Conservation (phyloP, 2,329 filamentous ascomycete genomes). For the Ophiostoma quercus region DNA sequence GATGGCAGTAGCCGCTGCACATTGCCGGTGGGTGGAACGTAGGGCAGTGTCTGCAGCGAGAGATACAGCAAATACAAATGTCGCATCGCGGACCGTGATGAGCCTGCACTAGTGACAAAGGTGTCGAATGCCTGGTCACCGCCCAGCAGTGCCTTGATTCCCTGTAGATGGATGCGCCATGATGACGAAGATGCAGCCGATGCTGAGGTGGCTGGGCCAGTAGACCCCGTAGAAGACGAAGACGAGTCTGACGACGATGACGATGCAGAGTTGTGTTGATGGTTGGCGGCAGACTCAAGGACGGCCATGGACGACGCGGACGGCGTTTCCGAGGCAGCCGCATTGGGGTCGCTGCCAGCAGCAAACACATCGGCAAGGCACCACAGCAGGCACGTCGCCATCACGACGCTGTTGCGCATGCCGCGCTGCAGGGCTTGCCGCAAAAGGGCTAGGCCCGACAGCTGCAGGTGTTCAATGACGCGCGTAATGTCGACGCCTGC, state of each 20-base stretch:
- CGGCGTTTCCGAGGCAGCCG: neutral
- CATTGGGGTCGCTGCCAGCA: neutral
- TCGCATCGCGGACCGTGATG: conserved; percentile 20
- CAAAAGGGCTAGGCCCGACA: conserved; percentile 21
- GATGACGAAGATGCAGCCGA: conserved; percentile 11
- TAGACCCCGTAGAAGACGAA: neutral
- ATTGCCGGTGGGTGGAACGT: conserved; percentile 2
- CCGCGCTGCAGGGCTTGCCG: conserved; percentile 18
- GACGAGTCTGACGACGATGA: neutral
- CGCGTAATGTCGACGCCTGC: conserved; percentile 18
- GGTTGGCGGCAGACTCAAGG: neutral
- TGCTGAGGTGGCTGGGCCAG: neutral
- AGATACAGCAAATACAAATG: conserved; percentile 22
- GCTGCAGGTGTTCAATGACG: conserved; percentile 22
- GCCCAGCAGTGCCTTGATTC: conserved; percentile 22
- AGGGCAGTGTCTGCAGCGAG: conserved; percentile 20
- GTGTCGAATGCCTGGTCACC: conserved; percentile 18
- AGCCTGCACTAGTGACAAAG: conserved; percentile 15
- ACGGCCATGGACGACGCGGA: neutral
- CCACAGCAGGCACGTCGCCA: conserved; percentile 24
- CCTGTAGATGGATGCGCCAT: conserved; percentile 25
- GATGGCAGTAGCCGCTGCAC: neutral
- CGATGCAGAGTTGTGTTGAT: neutral
- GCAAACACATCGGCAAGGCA: conserved; percentile 24
- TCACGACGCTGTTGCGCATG: conserved; percentile 15